These are phyloP conservation scores for Blastobotrys persicus DNA, from an alignment of 1,139 yeast genomes.

Conservation along the genomic window DNA sequence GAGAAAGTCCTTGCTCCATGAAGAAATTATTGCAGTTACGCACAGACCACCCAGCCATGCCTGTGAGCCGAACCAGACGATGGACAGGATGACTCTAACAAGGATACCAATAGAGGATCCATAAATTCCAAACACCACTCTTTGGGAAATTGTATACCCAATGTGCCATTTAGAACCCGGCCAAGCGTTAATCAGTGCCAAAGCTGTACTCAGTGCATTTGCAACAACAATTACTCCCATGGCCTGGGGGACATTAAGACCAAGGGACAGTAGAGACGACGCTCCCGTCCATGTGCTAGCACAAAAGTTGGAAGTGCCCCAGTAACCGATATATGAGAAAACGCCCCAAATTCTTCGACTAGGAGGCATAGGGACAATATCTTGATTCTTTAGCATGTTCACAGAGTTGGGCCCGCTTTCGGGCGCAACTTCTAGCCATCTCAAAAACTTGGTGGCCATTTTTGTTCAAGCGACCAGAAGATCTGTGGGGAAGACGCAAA, in stretches of 20 bases:
- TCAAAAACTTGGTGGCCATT: neutral
- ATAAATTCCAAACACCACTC: constrained; percentile 34
- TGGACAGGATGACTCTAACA: constrained; percentile 30
- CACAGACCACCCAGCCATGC: constrained; percentile 35
- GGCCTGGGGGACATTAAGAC: constrained; percentile 36
- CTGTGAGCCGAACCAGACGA: constrained; percentile 37
- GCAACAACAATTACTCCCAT: constrained; percentile 39
- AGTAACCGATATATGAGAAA: constrained; percentile 23
- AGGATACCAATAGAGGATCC: constrained; percentile 32
- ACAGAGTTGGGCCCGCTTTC: constrained; percentile 16
- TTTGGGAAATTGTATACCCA: constrained; percentile 34
- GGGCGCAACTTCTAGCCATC: constrained; percentile 21
- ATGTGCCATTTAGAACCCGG: constrained; percentile 35
- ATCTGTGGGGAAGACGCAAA: neutral
- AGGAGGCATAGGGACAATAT: constrained; percentile 31
- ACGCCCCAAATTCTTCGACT: constrained; percentile 29
- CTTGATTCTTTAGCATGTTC: constrained; percentile 18
- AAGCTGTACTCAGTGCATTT: constrained; percentile 23
- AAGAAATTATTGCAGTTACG: constrained; percentile 29
- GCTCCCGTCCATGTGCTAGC: constrained; percentile 31
- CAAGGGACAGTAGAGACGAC: constrained; percentile 29
- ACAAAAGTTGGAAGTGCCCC: constrained; percentile 26
- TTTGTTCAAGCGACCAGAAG: neutral
- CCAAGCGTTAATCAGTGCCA: constrained; percentile 30
- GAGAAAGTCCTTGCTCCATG: constrained; percentile 31